A percentile compares a stretch with the other conserved stretches of the same genome.
Conservation (phyloP, 2,329 filamentous ascomycete species). For the Trichoderma koningiopsis region DNA sequence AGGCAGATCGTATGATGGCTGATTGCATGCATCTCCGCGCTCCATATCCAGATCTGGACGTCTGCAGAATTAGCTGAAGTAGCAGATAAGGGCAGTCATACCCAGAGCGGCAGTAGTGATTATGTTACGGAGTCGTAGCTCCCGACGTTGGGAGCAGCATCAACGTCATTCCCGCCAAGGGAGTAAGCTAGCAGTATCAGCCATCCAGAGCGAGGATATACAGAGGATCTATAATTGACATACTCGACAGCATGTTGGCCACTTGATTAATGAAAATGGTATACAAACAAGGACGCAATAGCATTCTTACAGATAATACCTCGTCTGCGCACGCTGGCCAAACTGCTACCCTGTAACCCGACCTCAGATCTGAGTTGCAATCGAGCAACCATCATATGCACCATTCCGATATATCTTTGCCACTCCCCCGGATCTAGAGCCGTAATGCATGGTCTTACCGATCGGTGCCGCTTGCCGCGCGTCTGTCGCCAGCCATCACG, state of each 20-base stretch:
- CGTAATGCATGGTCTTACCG: neutral
- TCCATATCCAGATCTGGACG: neutral
- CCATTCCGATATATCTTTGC: neutral
- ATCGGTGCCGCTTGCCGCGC: conserved; percentile 7
- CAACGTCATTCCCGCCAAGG: neutral
- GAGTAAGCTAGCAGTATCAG: neutral
- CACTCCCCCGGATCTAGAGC: neutral
- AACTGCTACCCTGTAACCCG: conserved; percentile 9
- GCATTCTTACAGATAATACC: neutral
- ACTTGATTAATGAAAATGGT: neutral
- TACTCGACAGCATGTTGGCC: neutral
- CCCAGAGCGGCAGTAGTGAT: neutral
- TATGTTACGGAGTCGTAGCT: neutral
- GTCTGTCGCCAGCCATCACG: neutral
- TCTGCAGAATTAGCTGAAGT: neutral
- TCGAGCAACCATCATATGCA: neutral
- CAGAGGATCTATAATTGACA: neutral
- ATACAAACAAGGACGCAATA: neutral
- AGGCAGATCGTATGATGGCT: neutral
- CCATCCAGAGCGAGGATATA: neutral
- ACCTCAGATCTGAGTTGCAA: neutral
- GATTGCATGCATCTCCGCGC: neutral
- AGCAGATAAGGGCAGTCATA: neutral
- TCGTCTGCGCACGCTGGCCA: neutral
- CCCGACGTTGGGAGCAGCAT: neutral